phyloP scores from a whole-genome alignment of 2,329 filamentous ascomycete species.

The Colletotrichum sp. region DNA sequence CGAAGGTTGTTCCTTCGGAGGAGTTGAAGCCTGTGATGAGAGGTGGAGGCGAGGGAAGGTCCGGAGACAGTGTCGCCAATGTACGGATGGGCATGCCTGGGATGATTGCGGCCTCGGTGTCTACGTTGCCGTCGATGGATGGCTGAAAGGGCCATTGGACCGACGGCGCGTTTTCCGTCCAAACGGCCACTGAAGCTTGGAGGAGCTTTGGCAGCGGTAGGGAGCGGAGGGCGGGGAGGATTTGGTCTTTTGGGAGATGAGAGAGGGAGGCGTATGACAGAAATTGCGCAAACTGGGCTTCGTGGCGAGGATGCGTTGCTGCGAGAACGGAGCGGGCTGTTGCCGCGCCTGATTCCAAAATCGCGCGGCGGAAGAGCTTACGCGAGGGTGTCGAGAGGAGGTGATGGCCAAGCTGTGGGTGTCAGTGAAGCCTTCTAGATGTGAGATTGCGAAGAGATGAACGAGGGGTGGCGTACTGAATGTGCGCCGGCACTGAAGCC shows the following conservation, averaged over 20 bases:
- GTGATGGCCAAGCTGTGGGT: slow-evolving; percentile 67
- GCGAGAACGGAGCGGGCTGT: slow-evolving; percentile 59
- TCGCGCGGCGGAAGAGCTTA: slow-evolving; percentile 56
- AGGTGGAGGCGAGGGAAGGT: slow-evolving; percentile 58
- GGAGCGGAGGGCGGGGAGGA: slow-evolving; percentile 57
- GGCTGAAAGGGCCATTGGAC: slow-evolving; percentile 73
- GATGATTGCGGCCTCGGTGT: slow-evolving; percentile 48
- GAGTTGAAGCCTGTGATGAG: slow-evolving; percentile 74
- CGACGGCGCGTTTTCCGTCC: slow-evolving; percentile 43
- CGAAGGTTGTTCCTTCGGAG: slow-evolving; percentile 72
- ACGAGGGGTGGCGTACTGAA: slow-evolving; percentile 44
- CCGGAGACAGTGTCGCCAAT: slow-evolving; percentile 51
- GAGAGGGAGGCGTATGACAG: slow-evolving; percentile 56
- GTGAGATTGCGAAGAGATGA: slow-evolving; percentile 17
- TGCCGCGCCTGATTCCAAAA: slow-evolving; percentile 63
- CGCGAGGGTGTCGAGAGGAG: slow-evolving; percentile 54
- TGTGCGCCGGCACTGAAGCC: slow-evolving; percentile 68
- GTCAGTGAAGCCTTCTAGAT: not conserved
- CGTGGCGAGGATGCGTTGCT: slow-evolving; percentile 60
- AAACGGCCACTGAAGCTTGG: slow-evolving; percentile 48
- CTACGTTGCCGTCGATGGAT: slow-evolving; percentile 62
- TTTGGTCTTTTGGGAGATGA: slow-evolving; percentile 46
- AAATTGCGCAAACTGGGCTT: slow-evolving; percentile 61
- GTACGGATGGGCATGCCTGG: slow-evolving; percentile 61
- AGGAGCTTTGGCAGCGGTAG: slow-evolving; percentile 43